Evolutionary conservation across 805 yeast species (phyloP), one percentile per base, ranked within the genome.

Genomic region (Hanseniaspora singularis): DNA sequence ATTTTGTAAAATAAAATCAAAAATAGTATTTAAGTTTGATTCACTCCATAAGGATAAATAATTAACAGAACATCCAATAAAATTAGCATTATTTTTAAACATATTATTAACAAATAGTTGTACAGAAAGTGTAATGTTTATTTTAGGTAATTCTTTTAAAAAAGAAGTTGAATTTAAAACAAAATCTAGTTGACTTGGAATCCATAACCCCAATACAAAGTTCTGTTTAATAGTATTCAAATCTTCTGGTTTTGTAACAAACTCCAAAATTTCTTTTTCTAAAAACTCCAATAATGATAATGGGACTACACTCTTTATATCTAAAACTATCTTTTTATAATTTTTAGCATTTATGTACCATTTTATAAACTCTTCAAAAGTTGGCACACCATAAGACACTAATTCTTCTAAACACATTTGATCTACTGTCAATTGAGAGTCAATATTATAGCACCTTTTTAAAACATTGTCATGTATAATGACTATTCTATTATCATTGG

Each of bases 171-270:
- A 61, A n/a, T n/a, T n/a, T n/a, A n/a, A n/a, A n/a, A n/a, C 66
- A 51, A 58, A 65, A 37, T 62, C 58, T 50, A 67, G 66, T 53
- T 74, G 73, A 48, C 68, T 70, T 26, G 68, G 51, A 28, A 64
- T 56, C 81, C 81, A 76, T 5, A 76, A 56, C 0, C 81, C 81
- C 53, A 75, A 67, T 3, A 72, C 67, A 23, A 73, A 59, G 18
- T 65, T 61, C 15, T 59, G 52, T 43, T 67, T 62, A 78, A 80
- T 74, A 50, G 56, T 72, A 7, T 40, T 34, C 7, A 64, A 16
- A 46, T 73, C 31, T 6, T 36, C 24, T 8, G 16, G 19, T n/a
- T 37, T 20, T 8, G 66, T 61, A 36, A 64, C 59, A 8, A 66
- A 65, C 7, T 57, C 53, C 28, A 60, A 46, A 53, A 74, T 56